Conservation (phyloP, 768 basidiomycete genomes). For the Mycena albidolilacea region DNA sequence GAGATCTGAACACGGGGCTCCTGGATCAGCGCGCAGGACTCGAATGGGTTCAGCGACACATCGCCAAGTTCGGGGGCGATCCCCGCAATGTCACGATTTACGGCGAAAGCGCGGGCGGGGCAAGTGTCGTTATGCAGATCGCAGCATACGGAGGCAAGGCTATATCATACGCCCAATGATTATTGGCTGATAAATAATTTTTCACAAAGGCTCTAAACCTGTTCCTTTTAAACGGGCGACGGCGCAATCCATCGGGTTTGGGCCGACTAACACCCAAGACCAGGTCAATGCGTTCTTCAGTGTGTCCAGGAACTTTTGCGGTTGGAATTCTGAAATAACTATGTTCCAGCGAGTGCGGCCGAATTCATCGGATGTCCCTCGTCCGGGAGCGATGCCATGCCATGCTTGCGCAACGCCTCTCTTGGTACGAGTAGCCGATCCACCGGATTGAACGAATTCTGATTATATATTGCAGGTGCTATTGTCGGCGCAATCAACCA, state of each 20-base stretch:
- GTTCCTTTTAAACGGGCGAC: constrained; percentile 57
- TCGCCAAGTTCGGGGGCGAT: constrained; percentile 51
- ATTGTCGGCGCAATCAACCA: constrained; percentile 58
- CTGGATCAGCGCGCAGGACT: constrained; percentile 58
- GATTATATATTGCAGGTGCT: constrained; percentile 44
- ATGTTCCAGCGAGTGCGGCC: constrained; percentile 46
- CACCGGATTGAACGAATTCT: neutral
- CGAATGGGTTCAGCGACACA: constrained; percentile 58
- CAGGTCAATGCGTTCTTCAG: constrained; percentile 52
- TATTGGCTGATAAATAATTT: neutral
- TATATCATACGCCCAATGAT: no score
- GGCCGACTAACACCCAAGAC: constrained; percentile 49
- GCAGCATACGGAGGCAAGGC: constrained; percentile 57
- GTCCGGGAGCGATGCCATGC: constrained; percentile 46
- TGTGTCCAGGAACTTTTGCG: constrained; percentile 36
- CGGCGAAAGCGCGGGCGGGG: constrained; percentile 60
- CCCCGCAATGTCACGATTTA: constrained; percentile 52
- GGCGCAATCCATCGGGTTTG: constrained; percentile 62
- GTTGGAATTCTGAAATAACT: no score
- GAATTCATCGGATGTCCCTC: constrained; percentile 49
- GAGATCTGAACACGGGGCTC: constrained; percentile 57
- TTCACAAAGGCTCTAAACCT: constrained; percentile 46
- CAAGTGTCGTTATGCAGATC: constrained; percentile 60
- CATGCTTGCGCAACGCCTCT: constrained; percentile 56
- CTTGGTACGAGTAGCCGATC: constrained; percentile 40